A percentile compares a stretch with the other conserved stretches of the same genome.
These are phyloP conservation scores for Candida nemodendra DNA, from an alignment of 805 yeast species.

Conservation along the genomic window DNA sequence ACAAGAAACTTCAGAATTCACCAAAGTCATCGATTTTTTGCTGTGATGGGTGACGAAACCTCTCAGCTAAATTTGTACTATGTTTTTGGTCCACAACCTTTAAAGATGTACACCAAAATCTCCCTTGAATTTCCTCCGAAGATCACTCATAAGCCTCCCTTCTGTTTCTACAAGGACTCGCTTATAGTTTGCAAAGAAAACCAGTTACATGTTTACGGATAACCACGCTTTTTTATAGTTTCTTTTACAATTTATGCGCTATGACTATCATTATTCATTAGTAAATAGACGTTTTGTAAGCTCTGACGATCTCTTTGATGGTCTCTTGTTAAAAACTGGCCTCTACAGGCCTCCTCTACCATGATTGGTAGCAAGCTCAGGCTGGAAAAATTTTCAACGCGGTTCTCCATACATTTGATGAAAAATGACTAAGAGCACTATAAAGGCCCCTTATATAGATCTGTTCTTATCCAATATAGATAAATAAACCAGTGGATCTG, in stretches of 20 bases:
- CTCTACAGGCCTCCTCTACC: neutral
- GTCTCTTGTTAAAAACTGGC: neutral
- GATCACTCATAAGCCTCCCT: constrained; percentile 6
- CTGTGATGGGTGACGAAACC: constrained; percentile 8
- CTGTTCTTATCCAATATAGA: too few species aligned
- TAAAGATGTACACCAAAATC: constrained; percentile 2
- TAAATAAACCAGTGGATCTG: too few species aligned
- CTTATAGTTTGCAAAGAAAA: constrained; percentile 2
- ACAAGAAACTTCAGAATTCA: constrained; percentile 15
- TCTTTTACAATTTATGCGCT: too few species aligned
- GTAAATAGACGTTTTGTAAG: too few species aligned
- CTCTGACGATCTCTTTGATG: too few species aligned
- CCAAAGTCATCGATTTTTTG: constrained; percentile 8
- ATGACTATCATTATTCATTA: too few species aligned
- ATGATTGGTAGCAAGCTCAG: neutral
- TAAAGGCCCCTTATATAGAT: too few species aligned
- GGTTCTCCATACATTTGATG: too few species aligned
- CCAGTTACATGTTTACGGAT: constrained; percentile 1
- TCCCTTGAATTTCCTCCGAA: neutral
- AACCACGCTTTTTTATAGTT: too few species aligned
- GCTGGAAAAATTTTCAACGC: neutral
- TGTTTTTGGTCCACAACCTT: constrained; percentile 10
- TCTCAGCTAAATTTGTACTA: constrained; percentile 13
- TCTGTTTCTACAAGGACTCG: constrained; percentile 10
- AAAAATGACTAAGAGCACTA: too few species aligned